Conservation (phyloP, 202 grass and related monocot genomes). For the Thinopyrum obtusiflorum region DNA sequence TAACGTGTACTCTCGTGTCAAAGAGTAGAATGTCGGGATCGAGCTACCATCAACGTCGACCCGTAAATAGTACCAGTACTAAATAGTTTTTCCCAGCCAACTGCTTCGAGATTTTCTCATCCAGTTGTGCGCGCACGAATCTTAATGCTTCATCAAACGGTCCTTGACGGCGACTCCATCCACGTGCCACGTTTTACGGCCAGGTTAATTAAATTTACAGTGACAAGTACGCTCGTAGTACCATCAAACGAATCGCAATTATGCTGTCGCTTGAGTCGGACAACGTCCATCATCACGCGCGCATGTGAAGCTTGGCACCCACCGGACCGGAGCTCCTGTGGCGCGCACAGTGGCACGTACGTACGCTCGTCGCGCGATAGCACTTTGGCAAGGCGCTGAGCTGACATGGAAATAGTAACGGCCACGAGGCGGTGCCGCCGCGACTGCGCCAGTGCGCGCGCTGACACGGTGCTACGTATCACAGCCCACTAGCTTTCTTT, state of each 20-base stretch:
- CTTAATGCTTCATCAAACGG: too few relatives aligned
- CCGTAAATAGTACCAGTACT: too few relatives aligned
- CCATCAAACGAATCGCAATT: not conserved
- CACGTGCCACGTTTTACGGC: not conserved
- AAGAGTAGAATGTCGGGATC: too few relatives aligned
- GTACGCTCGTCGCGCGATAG: not conserved
- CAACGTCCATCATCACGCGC: not conserved
- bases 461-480: not conserved
- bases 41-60: too few relatives aligned
- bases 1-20: too few relatives aligned
- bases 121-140: too few relatives aligned
- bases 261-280: not conserved
- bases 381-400: not conserved
- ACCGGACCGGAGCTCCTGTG: not conserved
- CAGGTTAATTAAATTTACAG: not conserved
- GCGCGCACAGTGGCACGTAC: not conserved
- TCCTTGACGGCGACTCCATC: not conserved
- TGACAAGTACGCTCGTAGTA: not conserved
- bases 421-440: not conserved
- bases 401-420: slow-evolving; percentile 29
- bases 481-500: too few relatives aligned
- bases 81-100: too few relatives aligned
- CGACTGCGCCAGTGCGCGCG: not conserved
- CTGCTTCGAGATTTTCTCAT: too few relatives aligned
- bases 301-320: not conserved